Evolutionary conservation across 306 rosid genomes (phyloP), one percentile per base, ranked within the genome.

Genomic region (Trifolium dubium): DNA sequence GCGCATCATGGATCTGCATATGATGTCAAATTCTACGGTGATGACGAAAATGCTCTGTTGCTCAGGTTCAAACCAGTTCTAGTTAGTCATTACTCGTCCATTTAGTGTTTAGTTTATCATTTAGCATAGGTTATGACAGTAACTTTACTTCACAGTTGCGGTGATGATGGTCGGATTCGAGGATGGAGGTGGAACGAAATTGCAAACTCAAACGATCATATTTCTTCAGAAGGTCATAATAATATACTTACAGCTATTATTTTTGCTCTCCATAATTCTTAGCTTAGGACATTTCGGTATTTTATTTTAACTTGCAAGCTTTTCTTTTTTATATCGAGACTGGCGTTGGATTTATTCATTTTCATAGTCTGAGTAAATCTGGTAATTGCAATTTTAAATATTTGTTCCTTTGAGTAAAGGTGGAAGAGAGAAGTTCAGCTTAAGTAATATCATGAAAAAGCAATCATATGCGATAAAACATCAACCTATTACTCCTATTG

Each of bases 181-280:
- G 97, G 96, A 77, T 93, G 97, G 98, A 89, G 80, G 71, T 91
- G 97, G 97, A 87, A 79, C 67, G 92, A 89, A 30, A 88, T 90
- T 76, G 62, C 75, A 17, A 77, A 68, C 64, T 64, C 84, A 30
- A 78, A 72, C 11, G 65, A 64, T 86, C 83, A 87, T 70, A 68
- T 73, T 78, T 64, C 84, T 78, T 80, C 80, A 30, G 88, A 77
- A 73, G 97, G 96, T 91, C 73, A 61, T 54, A 71, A 19, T 13
- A 23, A 23, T 56, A 35, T 34, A 49, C 68, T 76, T 64, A 6
- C 41, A 9, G 28, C 7, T 43, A 41, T 32, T 58, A 23, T 44
- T 8, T 18, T 63, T 6, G 34, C 51, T 34, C 10, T 3, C 46
- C 74, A 2, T 56, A 28, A 56, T 63, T 63, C 71, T 19, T 75